Evolutionary conservation across 306 rosid species (phyloP).

Genomic region (Vigna mungo): DNA sequence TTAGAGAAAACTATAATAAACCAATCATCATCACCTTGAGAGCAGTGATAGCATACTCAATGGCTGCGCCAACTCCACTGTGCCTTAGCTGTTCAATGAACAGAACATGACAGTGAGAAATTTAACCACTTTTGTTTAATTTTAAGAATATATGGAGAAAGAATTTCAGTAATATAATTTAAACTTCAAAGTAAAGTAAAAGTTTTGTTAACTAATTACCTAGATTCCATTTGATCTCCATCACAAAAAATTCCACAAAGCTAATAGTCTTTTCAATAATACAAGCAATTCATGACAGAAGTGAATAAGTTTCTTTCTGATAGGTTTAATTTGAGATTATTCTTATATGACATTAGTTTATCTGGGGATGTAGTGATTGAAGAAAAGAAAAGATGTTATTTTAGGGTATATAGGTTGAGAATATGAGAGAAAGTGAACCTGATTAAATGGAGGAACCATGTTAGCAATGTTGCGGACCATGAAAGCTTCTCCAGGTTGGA

Average conservation of each 20-base stretch:
- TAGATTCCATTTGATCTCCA: too few relatives aligned
- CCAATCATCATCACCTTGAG: constrained; percentile 47
- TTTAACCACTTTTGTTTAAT: neutral
- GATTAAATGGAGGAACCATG: constrained; percentile 67
- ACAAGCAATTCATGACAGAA: neutral
- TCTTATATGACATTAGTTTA: too few relatives aligned
- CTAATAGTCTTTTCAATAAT: too few relatives aligned
- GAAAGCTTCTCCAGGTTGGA: constrained; percentile 77
- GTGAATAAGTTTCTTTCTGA: neutral
- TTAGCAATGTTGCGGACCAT: constrained; percentile 71
- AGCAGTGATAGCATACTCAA: constrained; percentile 65
- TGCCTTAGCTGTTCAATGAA: constrained; percentile 53
- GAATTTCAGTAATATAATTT: neutral
- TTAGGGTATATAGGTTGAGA: too few relatives aligned
- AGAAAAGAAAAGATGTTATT: too few relatives aligned
- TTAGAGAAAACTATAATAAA: neutral
- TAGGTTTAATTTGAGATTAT: too few relatives aligned
- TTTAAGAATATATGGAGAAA: neutral
- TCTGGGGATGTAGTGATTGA: too few relatives aligned
- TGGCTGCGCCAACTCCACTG: constrained; percentile 64
- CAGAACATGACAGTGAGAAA: neutral
- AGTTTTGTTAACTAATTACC: too few relatives aligned
- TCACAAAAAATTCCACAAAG: too few relatives aligned
- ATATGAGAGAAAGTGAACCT: constrained; percentile 42
- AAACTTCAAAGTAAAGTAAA: neutral